Conservation (phyloP, 805 yeast species). For the Lachancea nothofagi region DNA sequence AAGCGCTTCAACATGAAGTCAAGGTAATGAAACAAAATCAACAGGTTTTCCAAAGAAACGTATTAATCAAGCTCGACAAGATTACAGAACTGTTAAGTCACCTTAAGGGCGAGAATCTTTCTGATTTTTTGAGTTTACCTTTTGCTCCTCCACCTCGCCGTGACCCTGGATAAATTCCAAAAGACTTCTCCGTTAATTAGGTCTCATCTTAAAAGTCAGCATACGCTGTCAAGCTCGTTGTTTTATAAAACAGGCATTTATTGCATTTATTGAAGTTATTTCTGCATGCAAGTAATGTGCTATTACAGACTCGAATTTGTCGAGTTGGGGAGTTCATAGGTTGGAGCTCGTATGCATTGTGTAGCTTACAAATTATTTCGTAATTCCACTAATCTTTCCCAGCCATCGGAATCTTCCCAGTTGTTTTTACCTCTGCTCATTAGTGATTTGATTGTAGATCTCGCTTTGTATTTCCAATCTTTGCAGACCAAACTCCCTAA, state of each 20-base stretch:
- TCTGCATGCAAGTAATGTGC: not conserved
- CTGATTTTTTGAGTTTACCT: constrained; percentile 1
- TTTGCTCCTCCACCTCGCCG: not conserved
- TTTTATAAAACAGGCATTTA: too few relatives aligned
- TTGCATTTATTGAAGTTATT: too few relatives aligned
- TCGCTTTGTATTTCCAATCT: constrained; percentile 86
- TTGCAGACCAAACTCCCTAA: constrained; percentile 83
- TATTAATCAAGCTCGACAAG: constrained; percentile 13
- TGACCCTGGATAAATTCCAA: not conserved
- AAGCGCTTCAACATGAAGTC: constrained; percentile 1
- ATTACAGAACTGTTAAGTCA: constrained; percentile 7
- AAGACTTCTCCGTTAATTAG: not conserved
- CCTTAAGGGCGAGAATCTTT: not conserved
- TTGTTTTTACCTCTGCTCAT: constrained; percentile 70
- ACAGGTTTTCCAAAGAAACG: constrained; percentile 12
- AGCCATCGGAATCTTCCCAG: constrained; percentile 80
- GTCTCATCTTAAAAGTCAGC: too few relatives aligned
- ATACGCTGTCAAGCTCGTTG: too few relatives aligned
- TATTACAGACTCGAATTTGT: not conserved
- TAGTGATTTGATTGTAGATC: constrained; percentile 62
- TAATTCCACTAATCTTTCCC: constrained; percentile 53
- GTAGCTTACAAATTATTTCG: constrained; percentile 15
- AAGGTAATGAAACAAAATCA: constrained; percentile 8
- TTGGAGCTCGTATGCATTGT: not conserved
- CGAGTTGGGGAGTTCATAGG: not conserved